Percentiles rank a stretch among this genome's conserved stretches.
Evolutionary conservation across 306 rosid genomes (phyloP).

Genomic region (Astragalus membranaceus): DNA sequence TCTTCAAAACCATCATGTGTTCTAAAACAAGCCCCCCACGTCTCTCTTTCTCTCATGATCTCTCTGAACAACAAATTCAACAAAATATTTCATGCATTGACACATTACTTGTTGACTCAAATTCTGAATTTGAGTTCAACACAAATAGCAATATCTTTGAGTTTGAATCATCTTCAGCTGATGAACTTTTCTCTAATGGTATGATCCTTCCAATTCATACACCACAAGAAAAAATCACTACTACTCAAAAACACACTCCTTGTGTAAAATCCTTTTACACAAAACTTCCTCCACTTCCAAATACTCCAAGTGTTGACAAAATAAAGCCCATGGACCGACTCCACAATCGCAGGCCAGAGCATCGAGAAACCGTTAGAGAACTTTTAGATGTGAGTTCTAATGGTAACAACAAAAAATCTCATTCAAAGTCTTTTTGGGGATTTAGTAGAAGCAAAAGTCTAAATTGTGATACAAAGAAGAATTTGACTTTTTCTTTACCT

Average conservation of each 20-base stretch:
- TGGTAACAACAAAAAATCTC: conserved; percentile 32
- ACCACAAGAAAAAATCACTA: conserved; percentile 20
- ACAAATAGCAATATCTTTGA: conserved; percentile 27
- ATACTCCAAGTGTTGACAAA: conserved; percentile 19
- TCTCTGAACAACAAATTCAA: conserved; percentile 17
- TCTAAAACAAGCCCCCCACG: conserved; percentile 68
- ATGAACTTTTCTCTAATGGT: conserved; percentile 85
- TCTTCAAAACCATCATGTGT: conserved; percentile 33
- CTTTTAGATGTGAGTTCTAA: conserved; percentile 21
- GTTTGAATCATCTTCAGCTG: conserved; percentile 61
- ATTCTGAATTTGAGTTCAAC: conserved; percentile 73
- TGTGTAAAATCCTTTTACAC: conserved; percentile 7
- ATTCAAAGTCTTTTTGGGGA: conserved; percentile 79
- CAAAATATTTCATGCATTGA: conserved; percentile 30
- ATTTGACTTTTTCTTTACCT: conserved; percentile 40
- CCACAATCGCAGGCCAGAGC: neutral
- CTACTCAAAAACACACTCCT: conserved; percentile 14
- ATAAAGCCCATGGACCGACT: conserved; percentile 18
- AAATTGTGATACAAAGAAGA: conserved; percentile 51
- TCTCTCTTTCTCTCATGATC: conserved; percentile 65
- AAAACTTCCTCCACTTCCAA: conserved; percentile 47
- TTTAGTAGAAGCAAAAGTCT: conserved; percentile 82
- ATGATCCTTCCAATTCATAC: conserved; percentile 59
- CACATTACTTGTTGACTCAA: conserved; percentile 42
- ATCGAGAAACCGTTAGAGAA: conserved; percentile 29